Conservation (phyloP, 208 protist genomes). For the Giardia muris region DNA sequence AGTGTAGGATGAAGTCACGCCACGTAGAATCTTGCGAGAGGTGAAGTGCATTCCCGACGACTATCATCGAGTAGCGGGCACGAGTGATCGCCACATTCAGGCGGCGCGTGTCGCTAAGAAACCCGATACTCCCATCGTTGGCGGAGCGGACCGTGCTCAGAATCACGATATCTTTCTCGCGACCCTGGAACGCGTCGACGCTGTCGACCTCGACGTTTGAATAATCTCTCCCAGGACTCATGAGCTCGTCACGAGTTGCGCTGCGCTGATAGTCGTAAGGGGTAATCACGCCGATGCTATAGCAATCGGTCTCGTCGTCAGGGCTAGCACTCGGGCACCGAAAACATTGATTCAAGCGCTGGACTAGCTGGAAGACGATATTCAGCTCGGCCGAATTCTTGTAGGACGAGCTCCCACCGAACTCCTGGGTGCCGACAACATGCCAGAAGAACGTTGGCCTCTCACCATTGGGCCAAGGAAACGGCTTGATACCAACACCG, state of each 20-base stretch:
- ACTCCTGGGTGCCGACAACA: not conserved
- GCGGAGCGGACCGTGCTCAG: slow-evolving; percentile 70
- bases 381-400: slow-evolving; percentile 63
- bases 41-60: slow-evolving; percentile 39
- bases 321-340: no score
- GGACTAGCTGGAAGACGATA: slow-evolving; percentile 70
- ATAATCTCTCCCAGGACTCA: slow-evolving; percentile 50
- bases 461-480: not conserved
- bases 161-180: slow-evolving; percentile 91
- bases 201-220: slow-evolving; percentile 61
- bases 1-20: not conserved
- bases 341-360: slow-evolving; percentile 56
- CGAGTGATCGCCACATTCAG: slow-evolving; percentile 86
- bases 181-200: slow-evolving; percentile 77
- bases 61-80: slow-evolving; percentile 70
- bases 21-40: not conserved
- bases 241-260: slow-evolving; percentile 65
- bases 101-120: slow-evolving; percentile 72
- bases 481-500: slow-evolving; percentile 55
- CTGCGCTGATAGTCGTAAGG: slow-evolving; percentile 80
- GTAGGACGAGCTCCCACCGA: slow-evolving; percentile 62
- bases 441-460: not conserved
- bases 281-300: slow-evolving; percentile 81
- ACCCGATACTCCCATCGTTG: slow-evolving; percentile 71
- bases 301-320: slow-evolving; percentile 52